Conservation (phyloP, 2,329 filamentous ascomycete species). For the Pestalotiopsis sp. region DNA sequence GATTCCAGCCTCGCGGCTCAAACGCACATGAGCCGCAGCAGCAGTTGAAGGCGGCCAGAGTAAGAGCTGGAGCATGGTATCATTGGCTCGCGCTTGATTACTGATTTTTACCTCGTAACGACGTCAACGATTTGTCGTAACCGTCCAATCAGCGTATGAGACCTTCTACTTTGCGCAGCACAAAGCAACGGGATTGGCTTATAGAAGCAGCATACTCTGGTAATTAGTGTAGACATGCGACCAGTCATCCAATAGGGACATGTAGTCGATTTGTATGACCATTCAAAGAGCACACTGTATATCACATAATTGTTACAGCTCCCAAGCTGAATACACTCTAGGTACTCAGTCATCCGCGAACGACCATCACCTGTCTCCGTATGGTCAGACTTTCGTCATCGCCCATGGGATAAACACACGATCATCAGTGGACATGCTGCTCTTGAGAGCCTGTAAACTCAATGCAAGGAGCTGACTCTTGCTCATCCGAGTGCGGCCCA, state of each 20-base stretch:
- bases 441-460: neutral
- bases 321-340: neutral
- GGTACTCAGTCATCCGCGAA: neutral
- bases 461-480: neutral
- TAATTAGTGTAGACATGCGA: too few species aligned
- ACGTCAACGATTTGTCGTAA: neutral
- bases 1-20: neutral
- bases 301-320: too few species aligned
- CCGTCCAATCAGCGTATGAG: neutral
- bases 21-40: neutral
- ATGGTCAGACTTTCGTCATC: neutral
- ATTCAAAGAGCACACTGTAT: too few species aligned
- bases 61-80: neutral
- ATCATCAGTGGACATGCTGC: neutral
- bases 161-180: neutral
- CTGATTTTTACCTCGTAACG: neutral
- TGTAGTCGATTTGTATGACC: too few species aligned
- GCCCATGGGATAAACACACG: neutral
- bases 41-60: neutral
- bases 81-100: neutral
- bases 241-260: too few species aligned
- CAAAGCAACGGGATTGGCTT: neutral
- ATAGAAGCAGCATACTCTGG: neutral
- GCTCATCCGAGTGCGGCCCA: neutral
- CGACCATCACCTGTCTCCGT: neutral